Evolutionary conservation across 306 rosid species (phyloP).

Genomic region (Citrullus mucosospermus): DNA sequence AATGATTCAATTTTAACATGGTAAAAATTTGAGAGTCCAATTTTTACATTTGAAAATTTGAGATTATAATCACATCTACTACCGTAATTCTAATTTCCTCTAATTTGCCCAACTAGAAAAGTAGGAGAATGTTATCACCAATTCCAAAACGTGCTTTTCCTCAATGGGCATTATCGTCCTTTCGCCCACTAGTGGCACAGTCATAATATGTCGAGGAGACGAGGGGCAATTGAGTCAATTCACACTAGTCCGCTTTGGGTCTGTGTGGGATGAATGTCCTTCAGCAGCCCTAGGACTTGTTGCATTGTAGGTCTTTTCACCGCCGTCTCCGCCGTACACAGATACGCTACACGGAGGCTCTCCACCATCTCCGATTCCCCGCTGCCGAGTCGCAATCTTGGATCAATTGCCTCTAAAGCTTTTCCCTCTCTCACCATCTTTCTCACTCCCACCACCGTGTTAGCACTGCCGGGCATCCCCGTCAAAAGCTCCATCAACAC

Average conservation of each 20-base stretch:
- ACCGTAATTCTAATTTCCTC: no score
- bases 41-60: no score
- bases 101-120: no score
- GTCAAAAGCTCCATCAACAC: slow-evolving; percentile 84
- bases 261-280: slow-evolving; percentile 49
- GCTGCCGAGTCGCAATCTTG: slow-evolving; percentile 30
- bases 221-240: background rate
- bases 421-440: slow-evolving; percentile 65
- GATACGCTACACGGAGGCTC: slow-evolving; percentile 78
- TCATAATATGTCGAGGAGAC: background rate
- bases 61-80: no score
- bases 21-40: no score
- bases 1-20: no score
- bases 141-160: background rate
- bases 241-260: slow-evolving; percentile 9
- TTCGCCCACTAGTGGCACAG: background rate
- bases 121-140: background rate
- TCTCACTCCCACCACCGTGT: slow-evolving; percentile 78
- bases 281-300: slow-evolving; percentile 76
- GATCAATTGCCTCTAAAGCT: slow-evolving; percentile 39
- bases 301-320: slow-evolving; percentile 84
- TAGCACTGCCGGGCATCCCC: slow-evolving; percentile 65
- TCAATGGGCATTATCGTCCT: background rate
- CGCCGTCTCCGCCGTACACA: slow-evolving; percentile 83
- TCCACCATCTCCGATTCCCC: slow-evolving; percentile 63